Evolutionary conservation across 2,329 filamentous ascomycete species (phyloP).

Genomic region (Raffaelea ambrosiae): DNA sequence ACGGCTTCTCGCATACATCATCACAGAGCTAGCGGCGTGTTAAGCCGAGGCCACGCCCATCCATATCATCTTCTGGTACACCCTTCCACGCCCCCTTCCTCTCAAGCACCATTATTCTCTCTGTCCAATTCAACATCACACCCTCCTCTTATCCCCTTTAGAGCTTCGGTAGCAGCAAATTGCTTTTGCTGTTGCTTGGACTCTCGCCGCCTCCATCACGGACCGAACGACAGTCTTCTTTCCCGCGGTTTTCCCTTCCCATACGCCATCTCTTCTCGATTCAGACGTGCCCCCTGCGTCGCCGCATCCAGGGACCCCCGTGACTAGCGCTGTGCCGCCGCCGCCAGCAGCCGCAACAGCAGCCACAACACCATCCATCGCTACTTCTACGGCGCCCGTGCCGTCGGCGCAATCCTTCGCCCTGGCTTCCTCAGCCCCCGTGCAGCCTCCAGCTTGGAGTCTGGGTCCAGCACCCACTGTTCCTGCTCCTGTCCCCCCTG

Average conservation of each 20-base stretch:
- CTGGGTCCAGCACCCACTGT: constrained; percentile 8
- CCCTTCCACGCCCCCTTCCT: too few species aligned
- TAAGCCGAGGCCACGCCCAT: background rate
- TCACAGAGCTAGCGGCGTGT: constrained; percentile 2
- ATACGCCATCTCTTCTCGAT: constrained; percentile 1
- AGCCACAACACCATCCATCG: background rate
- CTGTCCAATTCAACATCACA: background rate
- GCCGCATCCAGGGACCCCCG: background rate
- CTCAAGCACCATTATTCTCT: too few species aligned
- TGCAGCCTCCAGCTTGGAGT: constrained; percentile 13
- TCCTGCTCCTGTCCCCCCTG: too few species aligned
- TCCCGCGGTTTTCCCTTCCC: constrained; percentile 6
- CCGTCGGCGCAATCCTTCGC: constrained; percentile 11
- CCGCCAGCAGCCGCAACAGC: background rate
- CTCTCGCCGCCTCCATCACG: constrained; percentile 7
- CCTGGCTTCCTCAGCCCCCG: constrained; percentile 14
- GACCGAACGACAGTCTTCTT: constrained; percentile 9
- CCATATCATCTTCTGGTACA: too few species aligned
- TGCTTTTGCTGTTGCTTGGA: constrained; percentile 8
- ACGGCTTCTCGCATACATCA: constrained; percentile 3
- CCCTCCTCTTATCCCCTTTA: background rate
- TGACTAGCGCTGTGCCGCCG: constrained; percentile 4
- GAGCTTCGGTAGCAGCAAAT: constrained; percentile 10
- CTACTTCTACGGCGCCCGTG: constrained; percentile 1
- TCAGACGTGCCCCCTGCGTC: constrained; percentile 2